phyloP scores from a whole-genome alignment of 2,329 filamentous ascomycete genomes.

The Fusarium denticulatum region DNA sequence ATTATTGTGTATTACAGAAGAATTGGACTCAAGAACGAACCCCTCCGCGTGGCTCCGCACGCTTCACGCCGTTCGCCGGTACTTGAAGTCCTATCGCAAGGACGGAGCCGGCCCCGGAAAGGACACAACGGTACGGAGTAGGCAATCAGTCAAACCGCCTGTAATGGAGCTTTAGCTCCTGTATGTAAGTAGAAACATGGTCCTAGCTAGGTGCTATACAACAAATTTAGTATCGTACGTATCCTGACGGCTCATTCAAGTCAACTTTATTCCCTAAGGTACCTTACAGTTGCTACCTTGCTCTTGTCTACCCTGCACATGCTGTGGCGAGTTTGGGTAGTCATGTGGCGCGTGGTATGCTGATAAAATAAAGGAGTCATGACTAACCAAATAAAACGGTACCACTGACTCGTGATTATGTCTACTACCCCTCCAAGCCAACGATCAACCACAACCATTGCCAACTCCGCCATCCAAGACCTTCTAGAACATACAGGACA shows the following conservation, averaged over 20 bases:
- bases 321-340: slow-evolving; percentile 3
- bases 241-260: neutral
- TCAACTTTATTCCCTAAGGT: neutral
- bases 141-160: neutral
- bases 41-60: slow-evolving; percentile 13
- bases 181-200: neutral
- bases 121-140: neutral
- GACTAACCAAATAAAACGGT: neutral
- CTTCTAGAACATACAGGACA: slow-evolving; percentile 41
- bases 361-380: slow-evolving; percentile 26
- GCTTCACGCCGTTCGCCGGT: slow-evolving; percentile 25
- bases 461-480: slow-evolving; percentile 38
- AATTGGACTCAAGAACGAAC: neutral
- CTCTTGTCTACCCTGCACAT: neutral
- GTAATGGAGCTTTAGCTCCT: neutral
- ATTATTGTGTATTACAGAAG: neutral
- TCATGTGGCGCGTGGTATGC: neutral
- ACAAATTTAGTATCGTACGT: neutral
- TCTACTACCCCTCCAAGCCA: slow-evolving; percentile 35
- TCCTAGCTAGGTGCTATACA: neutral
- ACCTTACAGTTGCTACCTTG: neutral
- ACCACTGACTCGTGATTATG: slow-evolving; percentile 5
- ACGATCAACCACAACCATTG: neutral
- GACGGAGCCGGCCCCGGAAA: slow-evolving; percentile 13
- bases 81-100: neutral